Evolutionary conservation across 2,329 filamentous ascomycete genomes (phyloP), one percentile per base, ranked within the genome.

Genomic region (Dothistroma pini): DNA sequence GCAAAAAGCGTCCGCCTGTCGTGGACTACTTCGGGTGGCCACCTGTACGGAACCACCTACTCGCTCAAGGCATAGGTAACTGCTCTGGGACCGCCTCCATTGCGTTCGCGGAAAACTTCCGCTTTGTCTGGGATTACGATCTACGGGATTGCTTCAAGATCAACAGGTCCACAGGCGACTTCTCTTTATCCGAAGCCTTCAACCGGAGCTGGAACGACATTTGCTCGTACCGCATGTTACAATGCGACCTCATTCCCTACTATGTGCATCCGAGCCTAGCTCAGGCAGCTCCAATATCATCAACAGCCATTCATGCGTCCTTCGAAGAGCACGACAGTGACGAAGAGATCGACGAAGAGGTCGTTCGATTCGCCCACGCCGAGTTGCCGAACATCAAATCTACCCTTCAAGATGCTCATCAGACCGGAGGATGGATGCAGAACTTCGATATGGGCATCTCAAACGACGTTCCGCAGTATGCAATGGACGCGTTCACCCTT

Each of bases 11-110:
- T 11, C 61, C 65, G 0, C 55, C 63, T 1, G 53, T 67, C 14
- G 57, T 65, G 12, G 65, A 67, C 44, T 67, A 67, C 55, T 67
- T 66, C 50, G 63, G 56, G 41, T 67, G 65, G 65, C 65, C 65
- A 19, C 53, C 61, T 21, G 65, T 64, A 22, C 61, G 65, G n/a
- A 62, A 67, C 31, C 58, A 61, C 16, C 41, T 67, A 12, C 58
- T 66, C 12, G 51, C 22, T 10, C 44, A 57, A 34, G 65, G 65
- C 10, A 64, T 65, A 48, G 56, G 49, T 25, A 52, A 63, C 6
- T 61, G 60, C 32, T 32, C 60, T 7, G 62, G 63, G 19, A 59
- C 51, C 50, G 62, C 59, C 34, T 61, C 59, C 34, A 62, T 67
- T 41, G 66, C 62, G 7, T 63, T 63, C 21, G 61, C 60, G n/a